These are phyloP conservation scores for Cladosporium sp. DNA, from an alignment of 2,329 filamentous ascomycete species.

Conservation along the genomic window DNA sequence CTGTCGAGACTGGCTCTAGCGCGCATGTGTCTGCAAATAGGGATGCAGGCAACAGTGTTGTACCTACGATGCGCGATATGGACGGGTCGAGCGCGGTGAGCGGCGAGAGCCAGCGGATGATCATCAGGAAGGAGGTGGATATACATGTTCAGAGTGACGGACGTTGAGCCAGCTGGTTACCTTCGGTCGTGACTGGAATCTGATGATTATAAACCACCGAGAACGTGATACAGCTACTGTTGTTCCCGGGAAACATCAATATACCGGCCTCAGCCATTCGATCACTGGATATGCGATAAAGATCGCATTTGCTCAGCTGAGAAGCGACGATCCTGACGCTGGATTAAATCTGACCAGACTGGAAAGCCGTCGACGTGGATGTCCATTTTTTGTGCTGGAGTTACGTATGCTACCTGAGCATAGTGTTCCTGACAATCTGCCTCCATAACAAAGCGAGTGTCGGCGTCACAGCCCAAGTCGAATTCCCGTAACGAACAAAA, in stretches of 20 bases:
- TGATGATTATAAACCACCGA: not conserved
- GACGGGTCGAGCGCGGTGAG: slow-evolving; percentile 22
- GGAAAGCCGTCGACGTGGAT: not conserved
- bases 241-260: not conserved
- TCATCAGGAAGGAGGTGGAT: slow-evolving; percentile 26
- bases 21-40: slow-evolving; percentile 3
- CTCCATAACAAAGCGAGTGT: not conserved
- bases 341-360: not conserved
- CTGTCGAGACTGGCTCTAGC: slow-evolving; percentile 15
- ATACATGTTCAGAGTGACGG: slow-evolving; percentile 13
- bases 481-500: not conserved
- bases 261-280: not conserved
- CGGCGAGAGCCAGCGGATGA: slow-evolving; percentile 26
- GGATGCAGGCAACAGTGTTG: slow-evolving; percentile 1
- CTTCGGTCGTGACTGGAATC: not conserved
- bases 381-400: not conserved
- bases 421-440: not conserved
- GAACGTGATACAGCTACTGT: not conserved
- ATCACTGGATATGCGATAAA: not conserved
- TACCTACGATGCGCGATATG: not conserved
- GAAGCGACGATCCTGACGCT: not conserved
- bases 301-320: not conserved
- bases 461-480: too few species aligned
- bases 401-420: not conserved
- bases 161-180: not conserved